Evolutionary conservation across 139 green algal genomes (phyloP).

Genomic region (Asterochloris erici): DNA sequence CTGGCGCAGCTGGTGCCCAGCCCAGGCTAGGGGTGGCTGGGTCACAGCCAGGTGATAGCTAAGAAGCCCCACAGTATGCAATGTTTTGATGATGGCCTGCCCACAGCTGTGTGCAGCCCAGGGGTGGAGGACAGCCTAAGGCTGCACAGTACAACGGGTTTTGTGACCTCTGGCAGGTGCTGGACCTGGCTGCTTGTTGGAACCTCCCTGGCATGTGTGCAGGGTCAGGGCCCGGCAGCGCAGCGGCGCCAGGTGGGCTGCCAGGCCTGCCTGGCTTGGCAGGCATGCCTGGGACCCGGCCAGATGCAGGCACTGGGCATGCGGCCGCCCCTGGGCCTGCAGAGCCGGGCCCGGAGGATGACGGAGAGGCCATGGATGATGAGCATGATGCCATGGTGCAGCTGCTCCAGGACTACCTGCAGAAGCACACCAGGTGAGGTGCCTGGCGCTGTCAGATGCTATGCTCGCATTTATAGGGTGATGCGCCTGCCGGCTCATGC

Average conservation of each 20-base stretch:
- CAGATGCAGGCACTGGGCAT: too few relatives aligned
- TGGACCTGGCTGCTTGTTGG: too few relatives aligned
- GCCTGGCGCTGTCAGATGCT: too few relatives aligned
- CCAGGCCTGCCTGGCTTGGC: too few relatives aligned
- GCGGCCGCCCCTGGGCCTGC: too few relatives aligned
- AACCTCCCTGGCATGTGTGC: too few relatives aligned
- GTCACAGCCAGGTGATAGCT: not conserved
- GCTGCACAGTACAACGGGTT: slow-evolving; percentile 7
- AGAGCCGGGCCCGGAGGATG: too few relatives aligned
- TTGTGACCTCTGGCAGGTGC: not conserved
- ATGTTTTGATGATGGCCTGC: not conserved
- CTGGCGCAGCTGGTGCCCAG: not conserved
- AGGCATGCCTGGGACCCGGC: too few relatives aligned
- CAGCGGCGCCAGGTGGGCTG: too few relatives aligned
- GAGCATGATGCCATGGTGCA: not conserved
- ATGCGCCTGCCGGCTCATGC: not conserved
- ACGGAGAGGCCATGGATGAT: not conserved
- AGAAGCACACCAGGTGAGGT: not conserved
- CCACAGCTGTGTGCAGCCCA: not conserved
- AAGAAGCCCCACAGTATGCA: not conserved
- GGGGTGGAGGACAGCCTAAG: not conserved
- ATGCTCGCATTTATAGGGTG: too few relatives aligned
- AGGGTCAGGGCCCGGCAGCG: too few relatives aligned
- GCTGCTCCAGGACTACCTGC: slow-evolving; percentile 23
- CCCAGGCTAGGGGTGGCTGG: not conserved